phyloP scores from a whole-genome alignment of 371 early-diverging fungal species.

The Apophysomyces variabilis region DNA sequence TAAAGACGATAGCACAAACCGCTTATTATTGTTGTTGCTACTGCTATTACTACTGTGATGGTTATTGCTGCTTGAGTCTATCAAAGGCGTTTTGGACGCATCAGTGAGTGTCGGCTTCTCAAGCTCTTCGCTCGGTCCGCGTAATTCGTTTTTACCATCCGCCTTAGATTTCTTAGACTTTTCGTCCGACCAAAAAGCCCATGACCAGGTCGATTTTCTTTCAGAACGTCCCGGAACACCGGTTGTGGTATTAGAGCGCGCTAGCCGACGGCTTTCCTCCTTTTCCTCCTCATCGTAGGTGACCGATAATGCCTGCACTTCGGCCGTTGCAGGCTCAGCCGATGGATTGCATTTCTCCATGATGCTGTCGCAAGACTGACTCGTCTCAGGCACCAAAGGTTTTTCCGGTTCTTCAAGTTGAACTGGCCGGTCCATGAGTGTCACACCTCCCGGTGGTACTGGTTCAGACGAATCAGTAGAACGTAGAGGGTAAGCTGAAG shows the following conservation, averaged over 20 bases:
- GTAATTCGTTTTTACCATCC: slow-evolving; percentile 9
- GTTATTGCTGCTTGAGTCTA: not conserved
- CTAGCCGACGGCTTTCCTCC: not conserved
- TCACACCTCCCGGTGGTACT: slow-evolving; percentile 5
- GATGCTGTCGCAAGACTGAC: no score
- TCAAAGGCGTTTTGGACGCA: not conserved
- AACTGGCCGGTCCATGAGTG: not conserved
- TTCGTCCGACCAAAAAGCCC: slow-evolving; percentile 24
- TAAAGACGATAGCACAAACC: slow-evolving; percentile 27
- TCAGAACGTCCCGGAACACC: slow-evolving; percentile 10
- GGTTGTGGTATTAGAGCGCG: not conserved
- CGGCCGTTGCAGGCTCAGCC: slow-evolving; percentile 10
- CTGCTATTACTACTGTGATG: not conserved
- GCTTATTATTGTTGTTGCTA: slow-evolving; percentile 9
- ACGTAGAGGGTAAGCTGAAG: not conserved
- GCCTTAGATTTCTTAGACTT: slow-evolving; percentile 18
- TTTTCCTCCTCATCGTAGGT: not conserved
- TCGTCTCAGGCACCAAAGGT: no score
- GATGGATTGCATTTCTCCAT: not conserved
- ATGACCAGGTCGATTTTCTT: slow-evolving; percentile 30
- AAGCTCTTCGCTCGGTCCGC: not conserved
- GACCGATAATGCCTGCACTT: slow-evolving; percentile 12
- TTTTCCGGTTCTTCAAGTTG: slow-evolving; percentile 3
- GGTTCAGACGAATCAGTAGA: not conserved
- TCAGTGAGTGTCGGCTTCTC: not conserved